Conservation (phyloP, 2,329 filamentous ascomycete species). For the Hypoxylon sp. region DNA sequence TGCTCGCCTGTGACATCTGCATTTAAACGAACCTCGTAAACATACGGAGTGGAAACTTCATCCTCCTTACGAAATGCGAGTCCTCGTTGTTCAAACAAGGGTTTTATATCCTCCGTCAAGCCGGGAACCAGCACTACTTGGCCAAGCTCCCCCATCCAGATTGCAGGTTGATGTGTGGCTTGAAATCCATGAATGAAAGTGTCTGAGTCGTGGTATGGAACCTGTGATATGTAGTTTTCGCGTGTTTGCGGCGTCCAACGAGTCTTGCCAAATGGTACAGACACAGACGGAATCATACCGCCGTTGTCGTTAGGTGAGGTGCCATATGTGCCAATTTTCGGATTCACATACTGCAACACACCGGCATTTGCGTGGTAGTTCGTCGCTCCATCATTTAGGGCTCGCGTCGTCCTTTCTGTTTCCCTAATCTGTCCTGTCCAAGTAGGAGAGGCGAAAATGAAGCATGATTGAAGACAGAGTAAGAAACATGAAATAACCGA, state of each 20-base stretch:
- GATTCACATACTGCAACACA: slow-evolving; percentile 47
- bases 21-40: slow-evolving; percentile 56
- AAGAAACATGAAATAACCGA: neutral
- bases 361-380: slow-evolving; percentile 45
- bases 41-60: slow-evolving; percentile 55
- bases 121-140: slow-evolving; percentile 55
- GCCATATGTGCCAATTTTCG: slow-evolving; percentile 48
- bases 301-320: slow-evolving; percentile 46
- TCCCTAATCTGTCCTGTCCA: neutral
- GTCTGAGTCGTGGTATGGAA: slow-evolving; percentile 56
- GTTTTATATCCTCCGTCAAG: slow-evolving; percentile 43
- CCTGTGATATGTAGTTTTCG: slow-evolving; percentile 59
- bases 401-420: neutral
- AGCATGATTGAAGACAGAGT: neutral
- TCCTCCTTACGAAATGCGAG: slow-evolving; percentile 53
- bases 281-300: slow-evolving; percentile 51
- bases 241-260: slow-evolving; percentile 60
- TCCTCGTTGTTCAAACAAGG: slow-evolving; percentile 52
- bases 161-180: slow-evolving; percentile 59
- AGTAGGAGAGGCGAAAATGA: slow-evolving; percentile 6
- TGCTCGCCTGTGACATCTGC: slow-evolving; percentile 48
- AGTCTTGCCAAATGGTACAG: slow-evolving; percentile 57
- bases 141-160: slow-evolving; percentile 62
- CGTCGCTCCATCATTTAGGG: neutral
- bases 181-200: slow-evolving; percentile 57